phyloP scores from a whole-genome alignment of 2,329 filamentous ascomycete species.

The Xylariaceae sp. region DNA sequence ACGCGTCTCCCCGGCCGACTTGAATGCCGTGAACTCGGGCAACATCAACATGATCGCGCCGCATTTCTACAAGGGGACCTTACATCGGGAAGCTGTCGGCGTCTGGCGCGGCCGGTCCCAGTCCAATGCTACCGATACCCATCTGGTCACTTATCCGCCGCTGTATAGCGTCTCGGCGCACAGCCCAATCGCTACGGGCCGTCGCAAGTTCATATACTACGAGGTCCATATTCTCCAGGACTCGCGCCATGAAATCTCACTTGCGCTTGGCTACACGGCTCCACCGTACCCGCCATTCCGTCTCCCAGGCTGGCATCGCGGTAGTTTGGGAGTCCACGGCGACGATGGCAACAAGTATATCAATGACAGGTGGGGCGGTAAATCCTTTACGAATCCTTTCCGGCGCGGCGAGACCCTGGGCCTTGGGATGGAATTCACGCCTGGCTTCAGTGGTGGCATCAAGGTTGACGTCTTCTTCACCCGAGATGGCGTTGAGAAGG shows the following conservation, averaged over 20 bases:
- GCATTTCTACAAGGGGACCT: constrained; percentile 42
- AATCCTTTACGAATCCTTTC: constrained; percentile 63
- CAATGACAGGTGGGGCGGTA: constrained; percentile 70
- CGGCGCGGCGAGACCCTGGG: constrained; percentile 63
- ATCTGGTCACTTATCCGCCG: constrained; percentile 64
- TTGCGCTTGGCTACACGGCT: constrained; percentile 67
- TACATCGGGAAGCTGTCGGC: constrained; percentile 46
- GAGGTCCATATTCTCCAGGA: constrained; percentile 57
- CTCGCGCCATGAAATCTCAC: constrained; percentile 38
- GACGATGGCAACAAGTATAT: constrained; percentile 75
- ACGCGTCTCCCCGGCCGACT: constrained; percentile 43
- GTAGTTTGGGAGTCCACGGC: constrained; percentile 69
- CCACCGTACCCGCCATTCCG: constrained; percentile 74
- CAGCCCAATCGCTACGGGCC: constrained; percentile 46
- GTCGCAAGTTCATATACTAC: constrained; percentile 61
- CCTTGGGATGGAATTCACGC: constrained; percentile 62
- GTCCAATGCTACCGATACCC: constrained; percentile 52
- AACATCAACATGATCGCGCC: constrained; percentile 55
- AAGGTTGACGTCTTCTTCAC: constrained; percentile 66
- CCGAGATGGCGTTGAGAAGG: constrained; percentile 55
- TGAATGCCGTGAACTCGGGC: constrained; percentile 45
- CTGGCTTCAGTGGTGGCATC: constrained; percentile 36
- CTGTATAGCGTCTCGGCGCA: constrained; percentile 61
- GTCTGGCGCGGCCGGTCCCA: constrained; percentile 47
- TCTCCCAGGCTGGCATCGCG: constrained; percentile 77